Evolutionary conservation across 2,329 filamentous ascomycete genomes (phyloP).

Genomic region (Penicillium sclerotiorum): DNA sequence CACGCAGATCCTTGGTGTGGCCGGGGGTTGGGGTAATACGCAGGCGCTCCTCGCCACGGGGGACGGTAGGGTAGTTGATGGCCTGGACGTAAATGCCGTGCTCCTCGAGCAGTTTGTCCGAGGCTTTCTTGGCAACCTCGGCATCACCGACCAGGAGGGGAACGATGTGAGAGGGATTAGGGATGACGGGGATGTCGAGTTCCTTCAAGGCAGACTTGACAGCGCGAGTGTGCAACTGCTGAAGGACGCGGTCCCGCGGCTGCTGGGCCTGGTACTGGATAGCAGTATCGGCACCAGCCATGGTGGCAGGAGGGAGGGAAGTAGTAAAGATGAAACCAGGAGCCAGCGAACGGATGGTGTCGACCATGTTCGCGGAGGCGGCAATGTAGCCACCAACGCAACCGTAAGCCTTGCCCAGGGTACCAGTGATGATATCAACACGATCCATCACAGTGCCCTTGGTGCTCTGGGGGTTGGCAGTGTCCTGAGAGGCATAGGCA

Average conservation of each 20-base stretch:
- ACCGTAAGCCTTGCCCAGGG: constrained; percentile 95
- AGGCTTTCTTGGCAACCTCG: constrained; percentile 86
- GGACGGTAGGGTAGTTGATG: constrained; percentile 98
- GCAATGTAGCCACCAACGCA: constrained; percentile 98
- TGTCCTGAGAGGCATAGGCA: constrained; percentile 73
- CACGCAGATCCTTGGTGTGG: constrained; percentile 80
- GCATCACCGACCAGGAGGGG: constrained; percentile 93
- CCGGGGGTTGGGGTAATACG: constrained; percentile 95
- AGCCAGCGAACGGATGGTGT: constrained; percentile 89
- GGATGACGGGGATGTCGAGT: constrained; percentile 91
- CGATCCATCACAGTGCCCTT: constrained; percentile 90
- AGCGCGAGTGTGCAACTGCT: constrained; percentile 93
- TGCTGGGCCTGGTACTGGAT: constrained; percentile 92
- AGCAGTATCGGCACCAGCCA: constrained; percentile 88
- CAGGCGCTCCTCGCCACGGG: constrained; percentile 94
- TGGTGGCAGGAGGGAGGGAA: constrained; percentile 90
- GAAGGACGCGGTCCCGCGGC: constrained; percentile 82
- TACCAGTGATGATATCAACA: constrained; percentile 96
- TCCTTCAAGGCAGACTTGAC: constrained; percentile 82
- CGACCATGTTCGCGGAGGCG: constrained; percentile 80
- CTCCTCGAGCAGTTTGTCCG: constrained; percentile 85
- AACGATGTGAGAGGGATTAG: constrained; percentile 95
- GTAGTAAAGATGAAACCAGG: constrained; percentile 99
- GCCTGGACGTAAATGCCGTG: constrained; percentile 97
- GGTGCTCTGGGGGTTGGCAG: constrained; percentile 47